Evolutionary conservation across 1,139 yeast genomes (phyloP), one percentile per base, ranked within the genome.

Genomic region (Scheffersomyces illinoinensis): DNA sequence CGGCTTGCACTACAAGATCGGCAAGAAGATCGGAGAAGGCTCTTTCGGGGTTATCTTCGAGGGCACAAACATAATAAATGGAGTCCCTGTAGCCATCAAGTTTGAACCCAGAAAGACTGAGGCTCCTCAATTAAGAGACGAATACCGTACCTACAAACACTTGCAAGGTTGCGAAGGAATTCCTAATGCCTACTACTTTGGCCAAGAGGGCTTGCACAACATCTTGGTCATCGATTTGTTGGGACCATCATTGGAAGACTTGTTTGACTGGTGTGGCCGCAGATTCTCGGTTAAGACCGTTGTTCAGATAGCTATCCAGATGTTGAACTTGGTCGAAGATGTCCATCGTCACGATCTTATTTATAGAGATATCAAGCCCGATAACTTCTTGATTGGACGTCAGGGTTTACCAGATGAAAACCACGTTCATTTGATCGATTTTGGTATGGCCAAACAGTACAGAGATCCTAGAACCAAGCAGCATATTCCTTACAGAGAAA

Each of bases 231-330:
- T 95, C 69, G 98, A 95, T 74, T 83, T 95, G 61, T 83, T 95
- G 65, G 99, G 99, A 19, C 99, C 99, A 2, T 91, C 97, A 1
- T 81, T 95, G 62, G 99, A 95, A 74, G 99, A 95, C 77, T 82
- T 95, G 71, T 95, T 95, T 75, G 98, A 95, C 75, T 93, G 98
- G 98, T 95, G 99, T 78, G 97, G 97, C 47, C 85, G 99, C 63
- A 85, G 88, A 68, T 95, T 95, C 73, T 82, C 89, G 57, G 86
- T 90, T 61, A 93, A 93, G 76, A 93, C 98, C 1, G 96, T 92
- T 10, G 95, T 90, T 56, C 91, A 91, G 81, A 88, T 92, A 55
- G 96, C 98, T 47, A 89, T 89, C 68, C 98, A 93, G 77, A 93
- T 93, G 98, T 86, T 93, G 67, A 82, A 87, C 50, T 82, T 96